Base-by-base conservation (phyloP, 495 filamentous ascomycete species). In the Venustampulla echinocandica region DNA sequence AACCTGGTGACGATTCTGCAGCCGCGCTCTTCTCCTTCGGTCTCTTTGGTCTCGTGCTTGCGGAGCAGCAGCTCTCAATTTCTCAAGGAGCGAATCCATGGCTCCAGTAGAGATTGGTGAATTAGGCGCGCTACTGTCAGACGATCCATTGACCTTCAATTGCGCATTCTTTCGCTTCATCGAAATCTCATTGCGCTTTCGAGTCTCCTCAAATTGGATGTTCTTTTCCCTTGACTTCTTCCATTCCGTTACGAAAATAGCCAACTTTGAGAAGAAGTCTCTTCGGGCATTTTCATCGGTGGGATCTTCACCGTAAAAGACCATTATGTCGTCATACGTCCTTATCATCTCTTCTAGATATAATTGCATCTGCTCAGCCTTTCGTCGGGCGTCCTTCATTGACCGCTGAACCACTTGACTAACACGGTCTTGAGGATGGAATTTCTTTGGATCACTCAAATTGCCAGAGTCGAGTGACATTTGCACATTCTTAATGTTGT, bases 161-260 rank as follows among this genome's bases (percentile, higher is more conserved):
- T 80, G 74, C 5, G 73, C 69, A 21, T 86, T 79, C 67, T 92
- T 93, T 49, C 93, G 85, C 64, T 89, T 90, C 77, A 95, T 80
- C 33, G 82, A 90, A 20, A 77, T 81, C 65, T 97, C 92, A 51
- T 90, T 90, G 47, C 85, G 81, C 53, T 77, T 84, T 50, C 84
- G 76, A 22, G 76, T 79, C 57, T 94, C 88, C 66, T 98, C 92
- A 46, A 90, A 62, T 27, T 72, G 60, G 17, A 89, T 65, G 65
- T 98, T 98, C 79, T 96, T 98, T 58, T 88, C 83, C 43, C 81
- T 79, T 34, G 87, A 93, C 77, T 84, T 88, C 85, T 88, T 95
- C 85, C 90, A 98, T 65, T 96, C 93, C 19, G 69, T 67, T 52
- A 98, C 78, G 70, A 98, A 98, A 17, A 75, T 64, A n/a, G 89